phyloP scores from a whole-genome alignment of 495 filamentous ascomycete species.

The Penicillium ucsense region DNA sequence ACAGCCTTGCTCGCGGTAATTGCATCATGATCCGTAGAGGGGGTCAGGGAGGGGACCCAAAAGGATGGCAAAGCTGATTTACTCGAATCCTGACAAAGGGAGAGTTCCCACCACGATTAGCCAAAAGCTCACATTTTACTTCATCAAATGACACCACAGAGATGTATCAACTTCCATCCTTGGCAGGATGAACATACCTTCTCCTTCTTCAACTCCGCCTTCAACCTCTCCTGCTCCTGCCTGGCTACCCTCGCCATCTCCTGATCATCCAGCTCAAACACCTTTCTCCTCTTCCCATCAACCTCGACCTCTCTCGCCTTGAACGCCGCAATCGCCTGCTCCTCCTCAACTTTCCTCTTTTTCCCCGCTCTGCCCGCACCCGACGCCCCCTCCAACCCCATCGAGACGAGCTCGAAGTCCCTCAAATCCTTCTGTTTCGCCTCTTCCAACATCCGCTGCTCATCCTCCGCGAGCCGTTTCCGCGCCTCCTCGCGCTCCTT shows the following conservation, averaged over 20 bases:
- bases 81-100: conserved; percentile 32
- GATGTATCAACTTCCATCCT: no score
- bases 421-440: conserved; percentile 23
- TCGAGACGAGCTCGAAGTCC: conserved; percentile 34
- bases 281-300: conserved; percentile 39
- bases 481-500: conserved; percentile 48
- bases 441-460: conserved; percentile 27
- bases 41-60: conserved; percentile 85
- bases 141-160: no score
- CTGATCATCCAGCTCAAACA: conserved; percentile 72
- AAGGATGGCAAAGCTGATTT: conserved; percentile 80
- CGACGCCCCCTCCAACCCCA: conserved; percentile 27
- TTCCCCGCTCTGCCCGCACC: conserved; percentile 1
- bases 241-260: conserved; percentile 62
- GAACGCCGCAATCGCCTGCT: conserved; percentile 18
- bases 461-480: conserved; percentile 30
- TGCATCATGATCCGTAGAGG: conserved; percentile 42
- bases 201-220: conserved; percentile 59
- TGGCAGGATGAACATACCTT: conserved; percentile 40
- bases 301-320: conserved; percentile 59
- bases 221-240: conserved; percentile 60
- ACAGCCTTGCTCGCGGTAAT: conserved; percentile 44
- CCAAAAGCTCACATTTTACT: no score
- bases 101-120: no score
- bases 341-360: conserved; percentile 24